Percentiles rank a stretch among this genome's conserved stretches.
phyloP scores from a whole-genome alignment of 1,139 yeast species.

The Waltiozyma sp. region DNA sequence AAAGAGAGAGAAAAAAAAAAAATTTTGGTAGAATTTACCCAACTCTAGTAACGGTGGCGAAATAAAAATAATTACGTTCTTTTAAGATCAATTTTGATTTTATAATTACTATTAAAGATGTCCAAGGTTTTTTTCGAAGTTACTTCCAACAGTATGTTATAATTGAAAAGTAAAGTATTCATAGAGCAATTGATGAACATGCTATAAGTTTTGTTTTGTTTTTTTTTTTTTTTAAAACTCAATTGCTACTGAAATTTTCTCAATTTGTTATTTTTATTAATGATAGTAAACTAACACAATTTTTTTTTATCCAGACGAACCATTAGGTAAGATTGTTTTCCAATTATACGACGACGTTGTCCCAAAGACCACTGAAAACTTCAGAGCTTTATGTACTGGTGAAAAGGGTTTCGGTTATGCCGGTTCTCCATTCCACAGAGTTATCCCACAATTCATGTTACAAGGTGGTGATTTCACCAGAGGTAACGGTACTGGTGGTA shows the following conservation, averaged over 20 bases:
- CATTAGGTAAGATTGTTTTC: conserved; percentile 45
- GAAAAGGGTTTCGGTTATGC: conserved; percentile 89
- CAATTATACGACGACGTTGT: conserved; percentile 80
- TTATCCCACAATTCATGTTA: conserved; percentile 95
- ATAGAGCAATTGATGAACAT: background rate
- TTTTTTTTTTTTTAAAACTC: background rate
- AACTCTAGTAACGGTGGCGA: background rate
- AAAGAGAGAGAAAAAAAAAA: too few species aligned
- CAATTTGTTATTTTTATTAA: background rate
- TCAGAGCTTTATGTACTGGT: conserved; percentile 94
- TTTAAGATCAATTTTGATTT: background rate
- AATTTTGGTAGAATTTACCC: background rate
- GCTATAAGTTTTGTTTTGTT: too few species aligned
- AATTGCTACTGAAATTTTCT: background rate
- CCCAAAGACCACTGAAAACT: conserved; percentile 97
- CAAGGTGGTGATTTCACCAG: conserved; percentile 99
- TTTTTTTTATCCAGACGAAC: conserved; percentile 26
- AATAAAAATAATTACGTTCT: too few species aligned
- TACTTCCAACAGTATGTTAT: conserved; percentile 46
- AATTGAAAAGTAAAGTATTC: background rate
- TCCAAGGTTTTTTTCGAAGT: conserved; percentile 68
- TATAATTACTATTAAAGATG: conserved; percentile 22
- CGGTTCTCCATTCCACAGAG: conserved; percentile 93
- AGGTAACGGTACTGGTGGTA: conserved; percentile 97
- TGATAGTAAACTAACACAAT: conserved; percentile 1